Evolutionary conservation across 352 stramenopile species (phyloP), one percentile per base, ranked within the genome.

Genomic region (Phytophthora melonis): DNA sequence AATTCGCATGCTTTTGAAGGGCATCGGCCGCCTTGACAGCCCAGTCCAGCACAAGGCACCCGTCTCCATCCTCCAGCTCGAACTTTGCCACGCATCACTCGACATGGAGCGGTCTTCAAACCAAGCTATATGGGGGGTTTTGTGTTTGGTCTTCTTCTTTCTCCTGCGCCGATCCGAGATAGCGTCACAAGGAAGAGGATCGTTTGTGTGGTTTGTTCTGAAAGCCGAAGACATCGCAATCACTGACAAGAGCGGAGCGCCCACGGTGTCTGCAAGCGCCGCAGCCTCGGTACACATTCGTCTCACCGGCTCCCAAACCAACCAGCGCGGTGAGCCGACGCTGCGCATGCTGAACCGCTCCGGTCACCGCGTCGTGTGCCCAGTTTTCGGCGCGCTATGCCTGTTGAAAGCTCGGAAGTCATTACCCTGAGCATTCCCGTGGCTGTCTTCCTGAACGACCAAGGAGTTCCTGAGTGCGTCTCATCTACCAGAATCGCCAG

Each of bases 111-210:
- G 5, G 3, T 47, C 47, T 14, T 65, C 34, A 5, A 56, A 66
- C 47, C 47, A 61, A 56, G 56, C 64, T 52, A 34, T 66, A 3
- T 62, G 43, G 45, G 45, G 5, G 10, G 10, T 1, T 18, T 65
- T 1, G 55, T 65, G 55, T 55, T 32, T 64, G 55, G 64, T 14
- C 18, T 72, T 66, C 57, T 72, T 62, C 34, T 72, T 72, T 25
- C 25, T 72, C 0, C 34, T 72, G 6, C 47, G 57, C 10, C 57
- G 32, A 1, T 66, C 49, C 0, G 57, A 66, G n/a, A 63, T 63
- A 7, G 57, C 27, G 50, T 66, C 34, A 41, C 9, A 41, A 41
- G 34, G 34, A 1, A 14, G 11, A 41, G 5, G 30, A 0, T 34
- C 30, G 10, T 16, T 41, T 18, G n/a, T 34, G 7, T 58, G 65